These are phyloP conservation scores for Raphanus sativus DNA, from an alignment of 345 rosid genomes.

Conservation along the genomic window DNA sequence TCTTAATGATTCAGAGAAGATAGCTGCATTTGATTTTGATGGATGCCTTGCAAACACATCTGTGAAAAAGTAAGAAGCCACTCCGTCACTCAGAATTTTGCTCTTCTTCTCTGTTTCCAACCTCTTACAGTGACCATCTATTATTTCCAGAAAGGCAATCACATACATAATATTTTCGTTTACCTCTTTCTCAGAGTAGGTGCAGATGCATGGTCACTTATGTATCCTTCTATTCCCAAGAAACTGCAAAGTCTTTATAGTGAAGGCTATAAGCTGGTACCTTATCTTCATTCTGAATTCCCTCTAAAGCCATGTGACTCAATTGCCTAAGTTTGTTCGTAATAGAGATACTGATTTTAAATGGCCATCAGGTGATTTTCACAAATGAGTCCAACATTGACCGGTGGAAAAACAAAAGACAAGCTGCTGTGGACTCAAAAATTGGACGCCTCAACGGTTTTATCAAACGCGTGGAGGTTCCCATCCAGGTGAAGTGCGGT, in stretches of 20 bases:
- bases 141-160: not conserved
- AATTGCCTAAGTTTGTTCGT: not conserved
- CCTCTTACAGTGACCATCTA: not conserved
- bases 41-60: slow-evolving; percentile 90
- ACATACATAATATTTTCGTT: not conserved
- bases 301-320: not conserved
- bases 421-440: slow-evolving; percentile 88
- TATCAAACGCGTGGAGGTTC: slow-evolving; percentile 68
- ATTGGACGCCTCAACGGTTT: slow-evolving; percentile 82
- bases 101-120: not conserved
- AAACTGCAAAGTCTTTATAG: slow-evolving; percentile 68
- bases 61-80: slow-evolving; percentile 58
- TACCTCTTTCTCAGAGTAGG: slow-evolving; percentile 58
- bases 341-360: slow-evolving; percentile 15
- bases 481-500: slow-evolving; percentile 68
- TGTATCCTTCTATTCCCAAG: slow-evolving; percentile 88
- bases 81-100: not conserved
- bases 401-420: slow-evolving; percentile 95
- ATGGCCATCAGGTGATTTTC: slow-evolving; percentile 68
- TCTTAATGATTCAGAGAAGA: slow-evolving; percentile 71
- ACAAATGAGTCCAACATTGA: slow-evolving; percentile 96
- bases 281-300: not conserved
- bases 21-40: slow-evolving; percentile 98
- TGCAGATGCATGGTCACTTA: slow-evolving; percentile 89
- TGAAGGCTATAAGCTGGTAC: slow-evolving; percentile 91